These are phyloP conservation scores for Isabelozyma rhagii DNA, from an alignment of 805 yeast genomes.

Conservation along the genomic window DNA sequence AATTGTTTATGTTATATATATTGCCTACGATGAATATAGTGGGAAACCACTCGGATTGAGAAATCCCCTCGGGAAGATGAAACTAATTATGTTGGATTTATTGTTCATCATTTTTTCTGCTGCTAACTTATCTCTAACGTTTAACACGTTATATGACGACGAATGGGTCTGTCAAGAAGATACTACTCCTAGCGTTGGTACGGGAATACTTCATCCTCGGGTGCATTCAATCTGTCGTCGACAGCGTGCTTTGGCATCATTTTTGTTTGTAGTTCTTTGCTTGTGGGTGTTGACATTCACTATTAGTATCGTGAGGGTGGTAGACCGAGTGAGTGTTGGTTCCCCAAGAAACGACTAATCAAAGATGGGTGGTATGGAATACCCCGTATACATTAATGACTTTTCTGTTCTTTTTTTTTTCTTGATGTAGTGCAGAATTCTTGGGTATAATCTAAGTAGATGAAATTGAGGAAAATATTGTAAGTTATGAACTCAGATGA, in stretches of 20 bases:
- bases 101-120: slow-evolving; percentile 84
- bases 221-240: slow-evolving; percentile 63
- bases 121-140: slow-evolving; percentile 83
- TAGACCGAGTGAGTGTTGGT: slow-evolving; percentile 50
- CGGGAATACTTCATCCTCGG: slow-evolving; percentile 24
- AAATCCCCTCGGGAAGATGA: slow-evolving; percentile 78
- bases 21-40: slow-evolving; percentile 85
- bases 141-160: slow-evolving; percentile 74
- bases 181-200: slow-evolving; percentile 10
- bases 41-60: slow-evolving; percentile 92
- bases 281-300: slow-evolving; percentile 87
- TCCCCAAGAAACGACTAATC: slow-evolving; percentile 6
- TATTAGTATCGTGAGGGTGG: slow-evolving; percentile 78
- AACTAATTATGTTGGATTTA: slow-evolving; percentile 76
- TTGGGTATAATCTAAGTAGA: too few relatives aligned
- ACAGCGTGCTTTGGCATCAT: slow-evolving; percentile 75
- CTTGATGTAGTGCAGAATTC: too few relatives aligned
- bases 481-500: too few relatives aligned
- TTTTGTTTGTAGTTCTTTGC: slow-evolving; percentile 69
- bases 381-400: too few relatives aligned
- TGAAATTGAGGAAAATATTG: too few relatives aligned
- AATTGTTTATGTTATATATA: slow-evolving; percentile 70
- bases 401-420: too few relatives aligned
- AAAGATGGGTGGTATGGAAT: too few relatives aligned
- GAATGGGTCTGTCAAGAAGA: slow-evolving; percentile 68